These are phyloP conservation scores for Myrica gale DNA, from an alignment of 306 rosid genomes.

Conservation along the genomic window DNA sequence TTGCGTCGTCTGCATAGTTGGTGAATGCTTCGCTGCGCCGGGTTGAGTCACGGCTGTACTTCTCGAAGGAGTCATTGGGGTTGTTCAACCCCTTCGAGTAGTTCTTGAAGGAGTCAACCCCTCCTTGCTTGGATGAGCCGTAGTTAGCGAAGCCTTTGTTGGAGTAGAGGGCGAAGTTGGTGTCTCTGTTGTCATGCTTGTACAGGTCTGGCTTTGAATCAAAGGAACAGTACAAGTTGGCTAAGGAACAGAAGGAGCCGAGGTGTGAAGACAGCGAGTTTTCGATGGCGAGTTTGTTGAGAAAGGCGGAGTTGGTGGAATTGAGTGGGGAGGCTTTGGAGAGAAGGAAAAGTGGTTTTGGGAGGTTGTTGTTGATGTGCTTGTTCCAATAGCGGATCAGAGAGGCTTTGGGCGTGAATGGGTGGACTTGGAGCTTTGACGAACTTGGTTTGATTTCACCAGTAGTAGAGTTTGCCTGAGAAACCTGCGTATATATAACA, in stretches of 20 bases:
- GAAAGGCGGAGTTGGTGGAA: constrained; percentile 43
- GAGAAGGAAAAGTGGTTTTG: constrained; percentile 46
- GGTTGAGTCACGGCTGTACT: constrained; percentile 48
- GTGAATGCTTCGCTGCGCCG: constrained; percentile 52
- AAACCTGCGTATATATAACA: constrained; percentile 41
- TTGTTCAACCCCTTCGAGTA: constrained; percentile 69
- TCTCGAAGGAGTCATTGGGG: constrained; percentile 58
- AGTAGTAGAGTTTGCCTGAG: constrained; percentile 13
- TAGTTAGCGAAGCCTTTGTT: constrained; percentile 64
- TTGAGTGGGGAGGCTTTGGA: constrained; percentile 75
- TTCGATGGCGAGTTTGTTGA: constrained; percentile 37
- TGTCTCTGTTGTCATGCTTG: constrained; percentile 17
- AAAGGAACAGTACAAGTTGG: constrained; percentile 57
- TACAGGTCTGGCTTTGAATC: constrained; percentile 7
- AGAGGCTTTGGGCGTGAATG: constrained; percentile 74
- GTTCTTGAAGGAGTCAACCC: constrained; percentile 75
- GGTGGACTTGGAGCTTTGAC: constrained; percentile 35
- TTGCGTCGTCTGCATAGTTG: constrained; percentile 65
- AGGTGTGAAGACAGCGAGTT: constrained; percentile 36
- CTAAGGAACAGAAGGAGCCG: constrained; percentile 55
- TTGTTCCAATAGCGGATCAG: constrained; percentile 70
- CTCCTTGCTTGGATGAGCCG: constrained; percentile 43
- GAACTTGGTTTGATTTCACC: constrained; percentile 1
- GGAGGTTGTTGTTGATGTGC: constrained; percentile 44
- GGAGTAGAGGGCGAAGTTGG: constrained; percentile 55